Percentiles rank a stretch among this genome's conserved stretches.
These are phyloP conservation scores for Vaccinium darrowii DNA, from an alignment of 148 eudicot genomes.

Conservation along the genomic window DNA sequence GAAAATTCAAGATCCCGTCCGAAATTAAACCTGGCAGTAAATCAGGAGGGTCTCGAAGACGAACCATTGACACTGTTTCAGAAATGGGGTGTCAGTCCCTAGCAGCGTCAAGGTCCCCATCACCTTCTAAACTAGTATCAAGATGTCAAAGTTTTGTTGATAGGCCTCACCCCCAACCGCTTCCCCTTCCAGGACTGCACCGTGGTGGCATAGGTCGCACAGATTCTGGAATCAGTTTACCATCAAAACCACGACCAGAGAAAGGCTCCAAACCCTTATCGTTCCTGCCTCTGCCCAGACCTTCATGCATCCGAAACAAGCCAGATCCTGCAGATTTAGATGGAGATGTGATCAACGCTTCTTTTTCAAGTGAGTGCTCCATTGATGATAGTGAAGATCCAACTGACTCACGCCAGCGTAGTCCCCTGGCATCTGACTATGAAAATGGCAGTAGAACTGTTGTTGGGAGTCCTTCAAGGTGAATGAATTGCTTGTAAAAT, in stretches of 20 bases:
- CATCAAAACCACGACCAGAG: constrained; percentile 55
- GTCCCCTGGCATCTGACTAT: constrained; percentile 71
- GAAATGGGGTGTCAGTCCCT: constrained; percentile 67
- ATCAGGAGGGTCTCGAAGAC: constrained; percentile 73
- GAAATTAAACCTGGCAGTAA: constrained; percentile 61
- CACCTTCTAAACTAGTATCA: constrained; percentile 81
- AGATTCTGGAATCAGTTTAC: constrained; percentile 64
- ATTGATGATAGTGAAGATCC: constrained; percentile 85
- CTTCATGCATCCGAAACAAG: constrained; percentile 69
- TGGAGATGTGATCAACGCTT: constrained; percentile 59
- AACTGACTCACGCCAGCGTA: constrained; percentile 62
- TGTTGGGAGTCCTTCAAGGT: constrained; percentile 82
- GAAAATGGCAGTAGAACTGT: constrained; percentile 65
- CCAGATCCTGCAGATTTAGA: constrained; percentile 71
- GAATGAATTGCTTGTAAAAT: constrained; percentile 28
- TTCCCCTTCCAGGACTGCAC: constrained; percentile 72
- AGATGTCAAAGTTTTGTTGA: constrained; percentile 94
- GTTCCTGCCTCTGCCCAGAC: constrained; percentile 75
- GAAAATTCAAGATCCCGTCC: constrained; percentile 58
- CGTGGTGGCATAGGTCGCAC: constrained; percentile 59
- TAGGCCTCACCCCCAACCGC: constrained; percentile 79
- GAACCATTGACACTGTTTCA: constrained; percentile 58
- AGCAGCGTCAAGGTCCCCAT: constrained; percentile 69
- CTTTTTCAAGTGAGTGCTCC: constrained; percentile 77
- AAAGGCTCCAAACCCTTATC: constrained; percentile 60